Base-by-base conservation (phyloP, 345 rosid genomes). In the Draba incana region DNA sequence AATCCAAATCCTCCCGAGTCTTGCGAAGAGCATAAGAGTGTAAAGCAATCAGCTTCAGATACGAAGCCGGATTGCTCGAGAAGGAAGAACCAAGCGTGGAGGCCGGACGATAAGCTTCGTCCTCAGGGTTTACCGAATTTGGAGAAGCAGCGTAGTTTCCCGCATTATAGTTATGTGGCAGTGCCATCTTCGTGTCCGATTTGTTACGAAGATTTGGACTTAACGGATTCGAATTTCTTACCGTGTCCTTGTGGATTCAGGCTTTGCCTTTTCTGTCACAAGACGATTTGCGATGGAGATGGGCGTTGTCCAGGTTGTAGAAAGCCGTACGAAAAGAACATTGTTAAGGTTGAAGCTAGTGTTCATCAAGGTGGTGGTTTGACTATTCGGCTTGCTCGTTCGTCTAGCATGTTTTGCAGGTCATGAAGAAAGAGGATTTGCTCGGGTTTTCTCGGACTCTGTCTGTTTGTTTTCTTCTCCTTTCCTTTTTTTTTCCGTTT, bases 231-330 rank as follows among this genome's bases (percentile, higher is more conserved):
- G 2, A 87, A 85, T 50, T 93, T 93, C 74, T 61, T 88, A 62
- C 97, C 98, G 9, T 93, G 98, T 58, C 78, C 78, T 23, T 93
- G 98, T 35, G 96, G 98, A 55, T 93, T 88, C 74, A 84, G 86
- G 57, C 90, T 93, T 58, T 93, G 98, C 50, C 88, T 93, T 57
- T 93, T 93, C 80, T 93, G 98, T 78, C 90, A 93, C 86, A 88
- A 90, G 86, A 88, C 89, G 74, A 93, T 93, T 53, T 88, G 88
- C 14, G 92, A 93, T 75, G 93, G 79, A 71, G 96, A 93, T 79
- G 90, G 88, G 13, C 94, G 97, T 41, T 93, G 98, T 80, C 98
- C 98, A 3, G 91, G 93, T 68, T 93, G 97, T 77, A 85, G 98
- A 79, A 87, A 90, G 77, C 88, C 84, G 0, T 93, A 93, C 45